Base-by-base conservation (phyloP, 2,329 filamentous ascomycete species). In the Arthrobotrys iridis region DNA sequence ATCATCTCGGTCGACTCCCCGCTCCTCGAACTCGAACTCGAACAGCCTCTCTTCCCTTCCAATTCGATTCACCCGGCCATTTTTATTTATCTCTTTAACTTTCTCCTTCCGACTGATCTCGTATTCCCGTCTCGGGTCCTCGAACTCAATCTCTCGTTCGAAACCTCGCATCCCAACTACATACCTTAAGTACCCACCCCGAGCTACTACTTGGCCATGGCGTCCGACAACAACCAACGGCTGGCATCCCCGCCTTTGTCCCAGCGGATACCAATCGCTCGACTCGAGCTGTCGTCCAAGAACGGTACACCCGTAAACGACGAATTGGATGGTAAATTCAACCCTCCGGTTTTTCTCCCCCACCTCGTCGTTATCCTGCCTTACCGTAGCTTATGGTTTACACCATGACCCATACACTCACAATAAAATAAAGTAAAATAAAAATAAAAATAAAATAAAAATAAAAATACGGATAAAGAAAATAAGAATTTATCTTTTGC, bases 211-310 rank as follows among this genome's bases (percentile, higher is more conserved):
- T n/a, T 3, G n/a, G 26, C 26, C 20, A 71, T 71, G 66, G 66
- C 66, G 33, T 70, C 65, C 45, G 45, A 58, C 43, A 65, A 73
- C 68, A 63, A 66, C 52, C 50, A 59, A 50, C 48, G 68, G 30
- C 45, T 73, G 68, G 68, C 50, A 43, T 73, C 68, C 68, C 68
- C 71, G 71, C 71, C 71, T 50, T 55, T 75, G 33, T 67, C 71
- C 20, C 71, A 75, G 71, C 71, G 71, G 46, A 75, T 75, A 63
- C 71, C 71, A 52, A 75, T 75, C 63, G 71, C 71, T 57, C 62
- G 71, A 59, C 64, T 75, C 22, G 71, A 75, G 33, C 71, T 75
- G 26, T 67, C 71, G 4, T 75, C 71, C 7, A 75, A 75, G 63
- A 75, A 67, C 18, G 63, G 62, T n/a, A 33, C 62, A 37, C 62